These are phyloP conservation scores for Platismatia glauca DNA, from an alignment of 495 filamentous ascomycete species.

Conservation along the genomic window DNA sequence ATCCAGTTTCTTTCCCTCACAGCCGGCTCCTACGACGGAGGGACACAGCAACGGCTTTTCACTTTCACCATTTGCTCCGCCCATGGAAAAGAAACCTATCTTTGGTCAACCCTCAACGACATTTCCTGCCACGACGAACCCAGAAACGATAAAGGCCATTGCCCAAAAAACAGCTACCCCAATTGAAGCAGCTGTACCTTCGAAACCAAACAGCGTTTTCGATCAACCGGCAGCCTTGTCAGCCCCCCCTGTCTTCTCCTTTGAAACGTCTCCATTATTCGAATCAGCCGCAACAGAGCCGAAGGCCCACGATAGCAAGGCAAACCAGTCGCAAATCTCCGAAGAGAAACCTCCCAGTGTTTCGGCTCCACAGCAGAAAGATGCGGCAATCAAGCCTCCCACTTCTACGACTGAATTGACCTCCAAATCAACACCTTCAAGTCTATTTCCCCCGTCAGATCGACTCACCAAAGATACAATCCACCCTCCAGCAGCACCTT, in stretches of 20 bases:
- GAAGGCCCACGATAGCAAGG: background rate
- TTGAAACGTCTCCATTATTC: conserved; percentile 12
- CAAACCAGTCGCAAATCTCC: background rate
- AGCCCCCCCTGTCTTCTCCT: conserved; percentile 2
- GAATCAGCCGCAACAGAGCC: background rate
- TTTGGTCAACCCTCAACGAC: conserved; percentile 6
- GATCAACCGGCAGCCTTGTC: conserved; percentile 4
- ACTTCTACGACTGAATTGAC: background rate
- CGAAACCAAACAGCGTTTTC: background rate
- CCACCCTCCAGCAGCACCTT: background rate
- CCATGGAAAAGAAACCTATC: background rate
- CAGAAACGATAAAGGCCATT: background rate
- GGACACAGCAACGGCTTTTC: background rate
- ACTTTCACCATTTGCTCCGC: background rate
- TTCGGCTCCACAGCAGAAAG: background rate
- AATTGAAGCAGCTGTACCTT: background rate
- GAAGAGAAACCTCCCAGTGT: background rate
- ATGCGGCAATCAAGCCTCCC: background rate
- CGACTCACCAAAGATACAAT: background rate
- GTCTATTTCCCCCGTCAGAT: background rate
- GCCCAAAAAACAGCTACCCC: background rate
- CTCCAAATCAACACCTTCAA: background rate
- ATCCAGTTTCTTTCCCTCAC: conserved; percentile 3
- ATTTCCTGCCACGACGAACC: background rate
- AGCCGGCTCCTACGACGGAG: background rate